Conservation (phyloP, 75 land plant genomes). For the Cunninghamia lanceolata region DNA sequence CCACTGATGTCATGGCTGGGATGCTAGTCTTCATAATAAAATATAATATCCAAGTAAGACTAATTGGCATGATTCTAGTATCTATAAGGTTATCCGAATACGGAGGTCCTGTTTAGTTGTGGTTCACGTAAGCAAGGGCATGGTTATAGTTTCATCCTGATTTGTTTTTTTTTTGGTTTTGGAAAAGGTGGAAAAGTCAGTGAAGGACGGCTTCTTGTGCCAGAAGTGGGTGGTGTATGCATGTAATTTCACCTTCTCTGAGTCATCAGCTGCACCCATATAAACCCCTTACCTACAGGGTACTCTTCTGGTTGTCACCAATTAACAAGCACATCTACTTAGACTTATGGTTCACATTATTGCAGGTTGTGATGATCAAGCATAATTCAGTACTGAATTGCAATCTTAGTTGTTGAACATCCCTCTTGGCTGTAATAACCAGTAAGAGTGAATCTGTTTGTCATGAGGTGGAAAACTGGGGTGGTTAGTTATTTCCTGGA, state of each 20-base stretch:
- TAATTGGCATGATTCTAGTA: background rate
- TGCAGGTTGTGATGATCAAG: background rate
- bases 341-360: background rate
- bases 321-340: background rate
- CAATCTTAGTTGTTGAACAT: too few relatives aligned
- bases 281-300: background rate
- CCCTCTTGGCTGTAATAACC: background rate
- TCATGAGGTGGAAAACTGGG: background rate
- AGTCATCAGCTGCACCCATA: background rate
- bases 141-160: background rate
- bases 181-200: too few relatives aligned
- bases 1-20: background rate
- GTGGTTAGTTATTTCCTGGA: background rate
- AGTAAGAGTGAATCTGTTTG: background rate
- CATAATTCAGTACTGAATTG: too few relatives aligned
- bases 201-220: background rate
- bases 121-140: background rate
- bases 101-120: background rate
- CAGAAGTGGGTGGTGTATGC: background rate
- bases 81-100: background rate
- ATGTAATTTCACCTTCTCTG: background rate
- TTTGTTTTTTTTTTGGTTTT: too few relatives aligned
- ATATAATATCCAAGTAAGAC: too few relatives aligned
- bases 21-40: background rate
- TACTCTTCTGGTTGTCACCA: too few relatives aligned